Evolutionary conservation across 495 filamentous ascomycete genomes (phyloP), one percentile per base, ranked within the genome.

Genomic region (Glutinoglossum americanum): DNA sequence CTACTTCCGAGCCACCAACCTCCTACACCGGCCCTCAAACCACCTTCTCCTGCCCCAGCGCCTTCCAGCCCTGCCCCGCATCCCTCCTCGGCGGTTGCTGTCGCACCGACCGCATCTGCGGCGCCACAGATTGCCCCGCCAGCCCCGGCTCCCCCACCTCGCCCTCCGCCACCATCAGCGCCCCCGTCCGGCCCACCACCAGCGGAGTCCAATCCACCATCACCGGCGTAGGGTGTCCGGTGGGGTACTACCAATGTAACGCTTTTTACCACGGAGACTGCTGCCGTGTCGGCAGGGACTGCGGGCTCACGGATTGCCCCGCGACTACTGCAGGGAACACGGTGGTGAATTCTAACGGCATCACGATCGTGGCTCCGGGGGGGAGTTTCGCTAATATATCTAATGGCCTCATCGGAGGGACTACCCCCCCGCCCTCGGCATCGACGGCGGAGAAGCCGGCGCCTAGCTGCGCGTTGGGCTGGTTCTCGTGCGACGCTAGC

Each of bases 241-340:
- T 80, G 0, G 81, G 85, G 1, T 86, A 85, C 72, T 92, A 92
- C 69, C 76, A 80, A 55, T 82, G 84, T 65, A 76, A 73, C 51
- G 77, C 77, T 0, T 74, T 76, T 54, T 80, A 84, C 58, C 74
- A 78, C 2, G 80, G 80, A 49, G 85, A 85, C 3, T 92, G 86
- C 69, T 92, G 86, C 68, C 83, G 81, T 26, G 85, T 85, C 6
- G 89, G 87, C 0, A 78, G 89, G 30, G 73, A 93, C 68, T 96
- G 90, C 68, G 80, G 81, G 65, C 68, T 79, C 64, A 75, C 89
- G 59, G 65, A 80, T 64, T 80, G 89, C 74, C 83, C 85, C 0
- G 67, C 76, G 0, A 68, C 70, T 0, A 58, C 72, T 0, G 73
- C 30, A 33, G 30, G 4, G 30, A 72, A 49, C 81, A 84, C 82